Percentiles rank a stretch among this genome's conserved stretches.
Conservation (phyloP, 1,284 basidiomycete genomes). For the Schizopora paradoxa region DNA sequence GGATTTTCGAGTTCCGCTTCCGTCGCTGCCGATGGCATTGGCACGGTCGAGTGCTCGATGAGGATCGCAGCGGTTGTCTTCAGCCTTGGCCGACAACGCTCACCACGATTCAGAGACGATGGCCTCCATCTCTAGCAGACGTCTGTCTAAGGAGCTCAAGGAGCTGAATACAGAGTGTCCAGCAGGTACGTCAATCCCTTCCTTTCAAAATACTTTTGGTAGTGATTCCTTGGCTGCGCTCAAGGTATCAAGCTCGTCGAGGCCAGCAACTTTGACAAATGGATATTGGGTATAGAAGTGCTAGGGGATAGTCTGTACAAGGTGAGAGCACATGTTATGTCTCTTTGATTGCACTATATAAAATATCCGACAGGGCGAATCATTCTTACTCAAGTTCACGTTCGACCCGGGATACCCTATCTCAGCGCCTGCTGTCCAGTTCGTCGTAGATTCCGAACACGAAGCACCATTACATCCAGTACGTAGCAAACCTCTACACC, state of each 20-base stretch:
- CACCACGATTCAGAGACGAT: too few species aligned
- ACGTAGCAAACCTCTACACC: constrained; percentile 26
- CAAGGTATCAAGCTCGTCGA: constrained; percentile 65
- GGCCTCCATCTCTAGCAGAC: constrained; percentile 24
- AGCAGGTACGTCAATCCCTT: constrained; percentile 15
- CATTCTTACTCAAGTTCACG: constrained; percentile 69
- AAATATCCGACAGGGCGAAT: constrained; percentile 51
- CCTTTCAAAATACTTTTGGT: neutral
- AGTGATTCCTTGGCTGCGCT: neutral
- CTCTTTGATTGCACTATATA: neutral
- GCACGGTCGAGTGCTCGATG: too few species aligned
- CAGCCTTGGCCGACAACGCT: too few species aligned
- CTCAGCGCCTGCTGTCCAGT: constrained; percentile 77
- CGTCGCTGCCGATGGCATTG: too few species aligned
- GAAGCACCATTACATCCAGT: constrained; percentile 72
- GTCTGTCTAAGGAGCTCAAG: constrained; percentile 28
- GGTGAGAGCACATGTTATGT: constrained; percentile 34
- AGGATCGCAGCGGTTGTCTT: too few species aligned
- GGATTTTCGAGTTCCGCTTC: too few species aligned
- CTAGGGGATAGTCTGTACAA: constrained; percentile 73
- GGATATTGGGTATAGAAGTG: constrained; percentile 72
- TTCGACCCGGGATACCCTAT: constrained; percentile 76
- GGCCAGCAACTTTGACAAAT: constrained; percentile 69
- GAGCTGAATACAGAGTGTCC: constrained; percentile 26
- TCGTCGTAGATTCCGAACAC: constrained; percentile 57